phyloP scores from a whole-genome alignment of 352 stramenopile species.

The Phytophthora brassicae region DNA sequence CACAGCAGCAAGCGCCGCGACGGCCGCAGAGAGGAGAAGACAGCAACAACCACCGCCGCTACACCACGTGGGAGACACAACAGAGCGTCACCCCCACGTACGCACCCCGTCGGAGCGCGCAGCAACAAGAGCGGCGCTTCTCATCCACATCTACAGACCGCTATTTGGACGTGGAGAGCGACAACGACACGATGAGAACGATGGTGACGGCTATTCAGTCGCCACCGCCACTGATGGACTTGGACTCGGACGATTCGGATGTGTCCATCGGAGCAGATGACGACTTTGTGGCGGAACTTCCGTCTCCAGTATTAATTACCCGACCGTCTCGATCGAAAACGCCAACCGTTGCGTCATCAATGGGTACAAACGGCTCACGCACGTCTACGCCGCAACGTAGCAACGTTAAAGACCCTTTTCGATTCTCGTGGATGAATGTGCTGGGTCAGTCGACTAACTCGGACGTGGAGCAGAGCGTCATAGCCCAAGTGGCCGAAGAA shows the following conservation, averaged over 20 bases:
- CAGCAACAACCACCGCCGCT: conserved; percentile 20
- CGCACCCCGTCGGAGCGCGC: conserved; percentile 8
- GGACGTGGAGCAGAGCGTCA: conserved; percentile 28
- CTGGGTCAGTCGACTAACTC: conserved; percentile 50
- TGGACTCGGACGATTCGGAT: conserved; percentile 32
- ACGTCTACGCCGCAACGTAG: conserved; percentile 24
- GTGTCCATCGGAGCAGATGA: conserved; percentile 35
- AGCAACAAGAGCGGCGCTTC: conserved; percentile 12
- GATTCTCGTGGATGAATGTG: conserved; percentile 69
- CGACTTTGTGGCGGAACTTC: conserved; percentile 11
- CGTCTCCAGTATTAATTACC: conserved; percentile 1
- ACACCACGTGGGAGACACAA: conserved; percentile 26
- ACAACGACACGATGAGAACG: conserved; percentile 28
- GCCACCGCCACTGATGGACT: conserved; percentile 12
- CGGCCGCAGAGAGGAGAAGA: conserved; percentile 14
- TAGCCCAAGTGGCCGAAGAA: conserved; percentile 34
- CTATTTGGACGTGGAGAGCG: conserved; percentile 23
- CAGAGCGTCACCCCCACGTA: conserved; percentile 10
- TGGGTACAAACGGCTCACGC: conserved; percentile 1
- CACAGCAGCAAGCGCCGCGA: conserved; percentile 2
- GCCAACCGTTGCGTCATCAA: conserved; percentile 5
- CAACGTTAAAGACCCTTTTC: conserved; percentile 47
- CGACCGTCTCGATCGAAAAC: conserved; percentile 9
- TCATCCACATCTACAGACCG: conserved; percentile 23
- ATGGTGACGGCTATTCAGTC: conserved; percentile 35